Evolutionary conservation across 1,139 yeast species (phyloP), one percentile per base, ranked within the genome.

Genomic region (Starmera stellimalicola): DNA sequence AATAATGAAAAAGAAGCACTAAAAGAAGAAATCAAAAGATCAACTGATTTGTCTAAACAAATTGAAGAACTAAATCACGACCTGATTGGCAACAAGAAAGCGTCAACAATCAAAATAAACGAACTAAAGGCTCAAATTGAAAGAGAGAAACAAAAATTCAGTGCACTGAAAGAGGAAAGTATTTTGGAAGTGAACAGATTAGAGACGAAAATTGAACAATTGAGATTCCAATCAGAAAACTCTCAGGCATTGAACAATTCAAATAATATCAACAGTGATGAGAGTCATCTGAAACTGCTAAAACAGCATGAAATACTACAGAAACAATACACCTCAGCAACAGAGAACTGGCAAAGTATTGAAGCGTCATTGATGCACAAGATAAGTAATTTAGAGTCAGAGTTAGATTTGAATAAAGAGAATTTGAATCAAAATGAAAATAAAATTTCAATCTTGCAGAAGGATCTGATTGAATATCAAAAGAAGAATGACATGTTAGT

Each of bases 251-350:
- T 22, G 11, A 5, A 5, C 5, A 22, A 8, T 22, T n/a, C 11
- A 22, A 32, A 34, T 28, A 28, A 41, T 7, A 53, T 50, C 4
- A 32, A 40, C 6, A 41, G 48, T 15, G 57, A 51, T 24, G 53
- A 51, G 8, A 47, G 52, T n/a, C 70, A 60, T 36, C 51, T 36
- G 32, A 54, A 41, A 38, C 37, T 42, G 12, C 30, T 37, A 27
- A 51, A 41, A 34, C 51, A 69, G 32, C 65, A 73, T 40, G 81
- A 75, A 35, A 62, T 67, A 12, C 52, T 82, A 18, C 88, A 80
- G 47, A 63, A 71, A 7, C 91, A 82, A 50, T 81, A 80, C 47
- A 67, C 80, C 6, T 68, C 77, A 15, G 81, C 91, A 0, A 70
- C 73, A 30, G 81, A 75, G 41, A 75, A 73, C 47, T 78, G 85